Percentiles rank a stretch among this genome's conserved stretches.
Conservation (phyloP, 2,329 filamentous ascomycete species). For the Pestalotiopsis sp. region DNA sequence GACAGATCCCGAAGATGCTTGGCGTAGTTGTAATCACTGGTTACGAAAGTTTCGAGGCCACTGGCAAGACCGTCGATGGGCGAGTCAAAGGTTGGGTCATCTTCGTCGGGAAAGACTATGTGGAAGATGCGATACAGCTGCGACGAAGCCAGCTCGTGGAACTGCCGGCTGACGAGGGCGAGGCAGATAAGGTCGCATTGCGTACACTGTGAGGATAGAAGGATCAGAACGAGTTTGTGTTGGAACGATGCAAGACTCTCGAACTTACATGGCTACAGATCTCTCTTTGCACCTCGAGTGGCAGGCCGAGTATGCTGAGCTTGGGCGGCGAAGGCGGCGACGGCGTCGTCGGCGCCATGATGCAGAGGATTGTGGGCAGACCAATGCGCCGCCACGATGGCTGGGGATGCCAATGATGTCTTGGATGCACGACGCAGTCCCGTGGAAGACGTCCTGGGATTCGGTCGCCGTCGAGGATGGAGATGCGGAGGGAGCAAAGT, state of each 20-base stretch:
- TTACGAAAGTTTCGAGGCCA: constrained; percentile 63
- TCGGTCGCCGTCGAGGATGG: background rate
- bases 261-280: constrained; percentile 49
- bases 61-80: constrained; percentile 60
- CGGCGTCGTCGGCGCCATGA: constrained; percentile 6
- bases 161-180: constrained; percentile 59
- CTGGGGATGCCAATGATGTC: background rate
- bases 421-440: background rate
- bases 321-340: background rate
- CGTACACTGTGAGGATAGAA: constrained; percentile 43
- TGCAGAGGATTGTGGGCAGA: background rate
- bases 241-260: background rate
- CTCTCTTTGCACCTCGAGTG: constrained; percentile 50
- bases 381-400: background rate
- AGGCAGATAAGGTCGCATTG: constrained; percentile 58
- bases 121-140: constrained; percentile 63
- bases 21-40: constrained; percentile 67
- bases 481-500: background rate
- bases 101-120: constrained; percentile 64
- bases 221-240: background rate
- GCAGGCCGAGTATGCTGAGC: constrained; percentile 42
- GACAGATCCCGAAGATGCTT: constrained; percentile 57
- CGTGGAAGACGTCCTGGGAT: background rate
- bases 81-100: constrained; percentile 53
- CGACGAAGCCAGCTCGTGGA: constrained; percentile 59